These are phyloP conservation scores for Paspalum notatum DNA, from an alignment of 176 grass and related monocot species.

Conservation along the genomic window DNA sequence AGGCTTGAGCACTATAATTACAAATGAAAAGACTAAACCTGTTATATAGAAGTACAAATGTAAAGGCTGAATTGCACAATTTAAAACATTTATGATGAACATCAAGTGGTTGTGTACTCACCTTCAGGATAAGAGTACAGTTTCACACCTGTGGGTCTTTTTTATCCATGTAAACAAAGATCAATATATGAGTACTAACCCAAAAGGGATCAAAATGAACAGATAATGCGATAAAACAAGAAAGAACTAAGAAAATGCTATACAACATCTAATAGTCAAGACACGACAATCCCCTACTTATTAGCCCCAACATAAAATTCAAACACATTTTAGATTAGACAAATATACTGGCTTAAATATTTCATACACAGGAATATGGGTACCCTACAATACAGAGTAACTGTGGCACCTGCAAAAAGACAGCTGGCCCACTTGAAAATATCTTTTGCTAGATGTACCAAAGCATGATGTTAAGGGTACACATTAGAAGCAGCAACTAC, in stretches of 20 bases:
- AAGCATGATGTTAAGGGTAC: neutral
- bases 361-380: neutral
- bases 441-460: neutral
- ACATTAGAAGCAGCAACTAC: neutral
- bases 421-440: neutral
- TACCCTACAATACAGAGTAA: neutral
- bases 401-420: neutral
- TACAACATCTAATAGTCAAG: neutral
- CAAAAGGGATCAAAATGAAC: neutral
- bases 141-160: neutral
- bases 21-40: no score
- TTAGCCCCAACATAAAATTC: neutral
- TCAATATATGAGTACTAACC: conserved; percentile 17
- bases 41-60: neutral
- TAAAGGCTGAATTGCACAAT: neutral
- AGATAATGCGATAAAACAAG: neutral
- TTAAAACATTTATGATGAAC: no score
- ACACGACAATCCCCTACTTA: neutral
- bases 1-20: no score
- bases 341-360: neutral
- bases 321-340: neutral
- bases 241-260: neutral
- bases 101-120: neutral
- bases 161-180: neutral
- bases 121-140: neutral